Percentiles rank a stretch among this genome's conserved stretches.
These are phyloP conservation scores for Populus tomentosa DNA, from an alignment of 441 rosid species.

Conservation along the genomic window DNA sequence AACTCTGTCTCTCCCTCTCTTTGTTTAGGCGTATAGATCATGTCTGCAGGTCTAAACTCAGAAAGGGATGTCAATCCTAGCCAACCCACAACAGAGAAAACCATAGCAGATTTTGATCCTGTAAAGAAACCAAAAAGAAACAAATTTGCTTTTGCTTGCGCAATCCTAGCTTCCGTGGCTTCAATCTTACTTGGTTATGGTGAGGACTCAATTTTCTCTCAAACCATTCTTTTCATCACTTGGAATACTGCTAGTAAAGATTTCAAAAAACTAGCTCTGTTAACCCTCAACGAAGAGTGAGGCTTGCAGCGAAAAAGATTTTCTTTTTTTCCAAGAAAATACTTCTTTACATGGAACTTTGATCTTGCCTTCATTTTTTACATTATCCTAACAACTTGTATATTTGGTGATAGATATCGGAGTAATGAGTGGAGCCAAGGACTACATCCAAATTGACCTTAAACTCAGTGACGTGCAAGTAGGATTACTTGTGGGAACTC, in stretches of 20 bases:
- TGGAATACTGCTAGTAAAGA: background rate
- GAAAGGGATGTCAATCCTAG: conserved; percentile 12
- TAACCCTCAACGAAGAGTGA: background rate
- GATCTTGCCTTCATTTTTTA: background rate
- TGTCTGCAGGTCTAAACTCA: conserved; percentile 23
- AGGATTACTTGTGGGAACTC: conserved; percentile 46
- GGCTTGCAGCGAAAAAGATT: background rate
- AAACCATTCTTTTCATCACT: background rate
- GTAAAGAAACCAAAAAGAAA: conserved; percentile 57
- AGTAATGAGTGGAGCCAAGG: conserved; percentile 65
- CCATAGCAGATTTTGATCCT: conserved; percentile 49
- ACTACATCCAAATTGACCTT: conserved; percentile 42
- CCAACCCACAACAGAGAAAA: conserved; percentile 17
- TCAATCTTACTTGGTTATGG: conserved; percentile 86
- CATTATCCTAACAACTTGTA: background rate
- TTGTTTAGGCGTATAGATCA: conserved; percentile 1
- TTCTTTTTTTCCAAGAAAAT: background rate
- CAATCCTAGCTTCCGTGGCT: conserved; percentile 76
- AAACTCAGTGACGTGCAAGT: conserved; percentile 32
- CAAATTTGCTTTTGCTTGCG: conserved; percentile 63
- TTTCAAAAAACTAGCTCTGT: background rate
- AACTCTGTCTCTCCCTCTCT: background rate
- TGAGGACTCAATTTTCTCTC: conserved; percentile 7
- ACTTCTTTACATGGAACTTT: background rate
- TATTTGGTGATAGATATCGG: conserved; percentile 23